Conservation (phyloP, 495 filamentous ascomycete genomes). For the Daldinia concentrica region DNA sequence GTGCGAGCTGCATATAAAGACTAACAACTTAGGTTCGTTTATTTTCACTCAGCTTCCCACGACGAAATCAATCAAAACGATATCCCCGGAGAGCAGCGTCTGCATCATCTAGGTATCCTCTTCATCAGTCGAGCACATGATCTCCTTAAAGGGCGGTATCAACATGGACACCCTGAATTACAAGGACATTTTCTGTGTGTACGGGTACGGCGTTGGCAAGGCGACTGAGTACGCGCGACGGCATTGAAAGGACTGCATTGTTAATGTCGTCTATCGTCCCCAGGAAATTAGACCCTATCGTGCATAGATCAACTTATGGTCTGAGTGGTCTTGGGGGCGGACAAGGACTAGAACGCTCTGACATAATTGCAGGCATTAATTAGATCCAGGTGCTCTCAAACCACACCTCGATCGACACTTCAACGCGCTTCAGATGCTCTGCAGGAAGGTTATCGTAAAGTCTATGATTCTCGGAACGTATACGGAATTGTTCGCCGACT, state of each 20-base stretch:
- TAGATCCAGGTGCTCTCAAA: conserved; percentile 56
- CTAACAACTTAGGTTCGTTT: conserved; percentile 53
- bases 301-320: conserved; percentile 9
- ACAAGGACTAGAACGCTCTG: conserved; percentile 9
- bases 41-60: conserved; percentile 58
- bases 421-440: no score
- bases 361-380: conserved; percentile 33
- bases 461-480: conserved; percentile 28
- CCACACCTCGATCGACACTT: conserved; percentile 13
- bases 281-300: conserved; percentile 20
- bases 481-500: conserved; percentile 56
- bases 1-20: conserved; percentile 52
- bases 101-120: conserved; percentile 57
- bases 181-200: conserved; percentile 37
- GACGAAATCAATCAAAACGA: conserved; percentile 53
- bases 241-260: conserved; percentile 46
- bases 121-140: conserved; percentile 41
- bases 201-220: conserved; percentile 55
- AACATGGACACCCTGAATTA: conserved; percentile 48
- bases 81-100: conserved; percentile 47
- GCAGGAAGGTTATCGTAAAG: no score
- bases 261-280: conserved; percentile 42
- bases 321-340: not conserved
- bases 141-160: conserved; percentile 45
- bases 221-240: conserved; percentile 51